These are phyloP conservation scores for Rubus idaeus DNA, from an alignment of 306 rosid genomes.

Conservation along the genomic window DNA sequence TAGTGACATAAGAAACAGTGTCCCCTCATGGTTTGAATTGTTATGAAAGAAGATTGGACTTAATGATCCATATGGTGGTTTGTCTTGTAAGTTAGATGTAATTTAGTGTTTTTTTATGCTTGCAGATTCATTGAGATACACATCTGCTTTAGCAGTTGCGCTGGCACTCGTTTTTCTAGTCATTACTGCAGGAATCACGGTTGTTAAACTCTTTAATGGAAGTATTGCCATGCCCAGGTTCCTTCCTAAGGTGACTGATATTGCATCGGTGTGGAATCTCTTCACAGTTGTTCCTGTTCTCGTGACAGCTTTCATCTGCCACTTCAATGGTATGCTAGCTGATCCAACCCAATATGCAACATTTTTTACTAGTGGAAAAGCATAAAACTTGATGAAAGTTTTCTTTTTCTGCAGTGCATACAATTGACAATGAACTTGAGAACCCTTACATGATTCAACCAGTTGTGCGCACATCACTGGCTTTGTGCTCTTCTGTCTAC, in stretches of 20 bases:
- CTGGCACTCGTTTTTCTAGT: constrained; percentile 60
- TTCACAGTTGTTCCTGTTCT: constrained; percentile 69
- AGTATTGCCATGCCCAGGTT: constrained; percentile 52
- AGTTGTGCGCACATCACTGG: constrained; percentile 54
- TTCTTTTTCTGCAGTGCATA: constrained; percentile 52
- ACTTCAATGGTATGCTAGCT: constrained; percentile 52
- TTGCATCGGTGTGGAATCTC: constrained; percentile 57
- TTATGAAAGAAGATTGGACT: not conserved
- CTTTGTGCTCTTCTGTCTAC: constrained; percentile 51
- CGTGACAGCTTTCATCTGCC: constrained; percentile 76
- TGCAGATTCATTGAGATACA: constrained; percentile 67
- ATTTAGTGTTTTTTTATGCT: constrained; percentile 18
- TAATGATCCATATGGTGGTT: not conserved
- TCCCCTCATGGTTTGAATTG: not conserved
- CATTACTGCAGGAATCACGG: constrained; percentile 66
- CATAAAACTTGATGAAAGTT: constrained; percentile 9
- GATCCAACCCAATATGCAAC: not conserved
- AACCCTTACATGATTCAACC: constrained; percentile 52
- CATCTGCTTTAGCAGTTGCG: constrained; percentile 64
- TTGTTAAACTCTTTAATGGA: constrained; percentile 45
- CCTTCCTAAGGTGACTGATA: constrained; percentile 51
- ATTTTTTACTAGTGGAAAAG: constrained; percentile 13
- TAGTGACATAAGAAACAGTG: not conserved
- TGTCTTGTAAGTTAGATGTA: not conserved
- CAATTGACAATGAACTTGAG: constrained; percentile 57